phyloP scores from a whole-genome alignment of 257 asterid species.

The Schizonepeta tenuifolia region DNA sequence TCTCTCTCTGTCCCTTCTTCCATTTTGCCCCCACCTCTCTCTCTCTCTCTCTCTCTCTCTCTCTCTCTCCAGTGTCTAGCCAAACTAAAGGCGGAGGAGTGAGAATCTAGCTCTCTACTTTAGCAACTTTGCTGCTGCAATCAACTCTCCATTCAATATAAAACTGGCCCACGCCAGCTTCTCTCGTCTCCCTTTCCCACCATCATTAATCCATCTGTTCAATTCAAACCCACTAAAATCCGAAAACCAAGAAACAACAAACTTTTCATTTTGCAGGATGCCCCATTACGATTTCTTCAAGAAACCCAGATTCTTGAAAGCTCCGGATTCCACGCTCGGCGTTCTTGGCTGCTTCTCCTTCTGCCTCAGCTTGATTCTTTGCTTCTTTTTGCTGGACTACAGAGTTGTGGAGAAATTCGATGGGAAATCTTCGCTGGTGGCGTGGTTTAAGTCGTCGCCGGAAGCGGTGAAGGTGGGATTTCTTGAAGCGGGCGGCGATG shows the following conservation, averaged over 20 bases:
- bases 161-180: background rate
- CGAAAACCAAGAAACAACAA: background rate
- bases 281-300: constrained; percentile 52
- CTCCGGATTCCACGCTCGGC: constrained; percentile 47
- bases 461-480: constrained; percentile 47
- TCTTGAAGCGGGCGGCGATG: constrained; percentile 54
- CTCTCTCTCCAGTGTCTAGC: background rate
- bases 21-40: background rate
- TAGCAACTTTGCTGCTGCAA: constrained; percentile 11
- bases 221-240: background rate
- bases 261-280: constrained; percentile 12
- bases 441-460: constrained; percentile 43
- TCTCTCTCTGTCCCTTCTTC: background rate
- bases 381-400: constrained; percentile 63
- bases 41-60: background rate
- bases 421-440: constrained; percentile 41
- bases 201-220: background rate
- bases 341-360: constrained; percentile 67
- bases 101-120: background rate
- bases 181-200: background rate
- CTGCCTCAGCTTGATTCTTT: constrained; percentile 57
- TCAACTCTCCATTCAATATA: background rate
- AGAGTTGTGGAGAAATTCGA: constrained; percentile 41
- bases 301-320: constrained; percentile 62
- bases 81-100: background rate